These are phyloP conservation scores for Coniochaeta hoffmannii DNA, from an alignment of 2,329 filamentous ascomycete genomes.

Conservation along the genomic window DNA sequence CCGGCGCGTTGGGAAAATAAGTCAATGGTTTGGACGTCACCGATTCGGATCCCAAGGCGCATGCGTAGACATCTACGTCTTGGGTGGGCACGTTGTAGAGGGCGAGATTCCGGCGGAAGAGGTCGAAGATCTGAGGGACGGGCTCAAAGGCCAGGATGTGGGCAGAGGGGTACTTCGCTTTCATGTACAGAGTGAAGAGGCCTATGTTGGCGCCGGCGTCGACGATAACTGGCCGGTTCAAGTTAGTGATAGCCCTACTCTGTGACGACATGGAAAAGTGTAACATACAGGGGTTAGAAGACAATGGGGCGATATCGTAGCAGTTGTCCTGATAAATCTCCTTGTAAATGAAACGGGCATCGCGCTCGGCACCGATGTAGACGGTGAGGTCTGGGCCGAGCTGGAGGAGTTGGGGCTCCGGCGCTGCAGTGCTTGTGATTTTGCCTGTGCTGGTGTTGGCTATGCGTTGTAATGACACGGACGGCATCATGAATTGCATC, in stretches of 20 bases:
- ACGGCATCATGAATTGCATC: no score
- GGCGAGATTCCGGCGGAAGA: slow-evolving; percentile 12
- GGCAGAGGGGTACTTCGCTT: slow-evolving; percentile 14
- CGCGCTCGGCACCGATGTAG: slow-evolving; percentile 8
- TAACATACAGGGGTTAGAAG: slow-evolving; percentile 5
- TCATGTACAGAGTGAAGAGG: slow-evolving; percentile 18
- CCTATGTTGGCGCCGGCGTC: slow-evolving; percentile 20
- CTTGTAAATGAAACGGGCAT: slow-evolving; percentile 15
- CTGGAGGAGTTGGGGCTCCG: background rate
- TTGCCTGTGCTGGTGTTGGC: no score
- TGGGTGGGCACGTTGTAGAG: slow-evolving; percentile 6
- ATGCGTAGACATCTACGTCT: slow-evolving; percentile 8
- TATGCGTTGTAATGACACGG: no score
- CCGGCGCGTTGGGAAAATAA: slow-evolving; percentile 14
- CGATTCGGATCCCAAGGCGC: slow-evolving; percentile 7
- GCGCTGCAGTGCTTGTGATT: no score
- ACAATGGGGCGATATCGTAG: slow-evolving; percentile 12
- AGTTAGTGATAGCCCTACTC: no score
- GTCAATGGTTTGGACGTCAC: slow-evolving; percentile 7
- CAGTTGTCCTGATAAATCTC: slow-evolving; percentile 15
- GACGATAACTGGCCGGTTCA: slow-evolving; percentile 7
- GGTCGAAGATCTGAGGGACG: slow-evolving; percentile 11
- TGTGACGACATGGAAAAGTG: no score
- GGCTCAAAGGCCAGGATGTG: slow-evolving; percentile 19
- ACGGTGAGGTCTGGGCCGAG: slow-evolving; percentile 6